Conservation (phyloP, 352 stramenopile genomes). For the Bremia lactucae region DNA sequence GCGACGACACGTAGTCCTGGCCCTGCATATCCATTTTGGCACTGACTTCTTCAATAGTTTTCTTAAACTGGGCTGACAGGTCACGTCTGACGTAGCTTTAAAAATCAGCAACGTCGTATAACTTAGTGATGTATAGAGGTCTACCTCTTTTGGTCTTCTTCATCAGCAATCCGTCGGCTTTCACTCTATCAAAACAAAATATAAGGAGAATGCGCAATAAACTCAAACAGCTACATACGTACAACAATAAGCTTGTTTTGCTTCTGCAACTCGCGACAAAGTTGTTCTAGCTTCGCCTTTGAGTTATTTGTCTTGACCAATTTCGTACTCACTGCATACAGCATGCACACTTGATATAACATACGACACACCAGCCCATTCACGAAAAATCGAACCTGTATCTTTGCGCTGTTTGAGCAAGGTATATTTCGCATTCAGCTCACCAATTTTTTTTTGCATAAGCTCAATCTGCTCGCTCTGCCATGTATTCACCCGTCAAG, state of each 20-base stretch:
- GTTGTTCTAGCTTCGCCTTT: slow-evolving; percentile 72
- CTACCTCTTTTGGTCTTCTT: slow-evolving; percentile 76
- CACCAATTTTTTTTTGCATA: slow-evolving; percentile 73
- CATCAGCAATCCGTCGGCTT: slow-evolving; percentile 72
- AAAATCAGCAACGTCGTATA: no score
- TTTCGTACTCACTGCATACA: slow-evolving; percentile 40
- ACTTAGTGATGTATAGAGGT: no score
- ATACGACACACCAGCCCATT: not conserved
- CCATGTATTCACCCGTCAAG: not conserved
- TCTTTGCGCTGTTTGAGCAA: slow-evolving; percentile 70
- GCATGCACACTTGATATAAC: not conserved
- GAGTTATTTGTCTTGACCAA: slow-evolving; percentile 49
- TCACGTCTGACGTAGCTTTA: no score
- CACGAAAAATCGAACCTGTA: slow-evolving; percentile 18
- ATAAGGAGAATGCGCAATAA: not conserved
- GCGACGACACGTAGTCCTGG: slow-evolving; percentile 71
- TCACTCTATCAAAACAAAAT: slow-evolving; percentile 39
- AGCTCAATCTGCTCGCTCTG: slow-evolving; percentile 47
- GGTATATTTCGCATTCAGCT: slow-evolving; percentile 74
- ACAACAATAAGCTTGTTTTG: slow-evolving; percentile 83
- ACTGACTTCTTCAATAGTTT: slow-evolving; percentile 82
- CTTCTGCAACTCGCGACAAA: slow-evolving; percentile 80
- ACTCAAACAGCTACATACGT: not conserved
- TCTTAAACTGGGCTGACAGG: slow-evolving; percentile 71
- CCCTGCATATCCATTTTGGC: slow-evolving; percentile 83